These are phyloP conservation scores for Suillus occidentalis DNA, from an alignment of 768 basidiomycete species.

Conservation along the genomic window DNA sequence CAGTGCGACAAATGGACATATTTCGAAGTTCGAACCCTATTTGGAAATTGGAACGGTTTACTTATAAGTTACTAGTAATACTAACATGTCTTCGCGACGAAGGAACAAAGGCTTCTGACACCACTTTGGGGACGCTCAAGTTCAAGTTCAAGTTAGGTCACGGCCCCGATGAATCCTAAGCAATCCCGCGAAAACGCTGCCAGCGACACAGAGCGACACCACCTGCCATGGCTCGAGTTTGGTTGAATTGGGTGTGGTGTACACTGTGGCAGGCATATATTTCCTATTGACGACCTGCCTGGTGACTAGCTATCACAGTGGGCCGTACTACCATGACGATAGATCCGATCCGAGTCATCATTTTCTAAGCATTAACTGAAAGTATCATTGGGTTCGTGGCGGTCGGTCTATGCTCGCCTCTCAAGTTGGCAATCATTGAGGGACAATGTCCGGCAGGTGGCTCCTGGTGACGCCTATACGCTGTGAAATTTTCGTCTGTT, in stretches of 20 bases:
- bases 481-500: not conserved
- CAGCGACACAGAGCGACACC: not conserved
- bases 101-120: not conserved
- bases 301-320: not conserved
- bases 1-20: too few relatives aligned
- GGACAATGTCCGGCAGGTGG: not conserved
- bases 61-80: too few relatives aligned
- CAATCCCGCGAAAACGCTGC: not conserved
- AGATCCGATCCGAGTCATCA: not conserved
- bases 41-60: too few relatives aligned
- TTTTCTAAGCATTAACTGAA: not conserved
- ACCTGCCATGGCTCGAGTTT: not conserved
- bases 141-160: not conserved
- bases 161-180: not conserved
- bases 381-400: not conserved
- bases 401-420: not conserved
- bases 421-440: not conserved
- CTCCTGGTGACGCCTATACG: not conserved
- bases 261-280: not conserved
- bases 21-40: too few relatives aligned
- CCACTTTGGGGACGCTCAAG: not conserved
- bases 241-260: not conserved
- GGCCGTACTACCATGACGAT: not conserved
- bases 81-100: too few relatives aligned
- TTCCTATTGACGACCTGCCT: not conserved